Evolutionary conservation across 2,329 filamentous ascomycete genomes (phyloP).

Genomic region (Ophiobolus disseminans): DNA sequence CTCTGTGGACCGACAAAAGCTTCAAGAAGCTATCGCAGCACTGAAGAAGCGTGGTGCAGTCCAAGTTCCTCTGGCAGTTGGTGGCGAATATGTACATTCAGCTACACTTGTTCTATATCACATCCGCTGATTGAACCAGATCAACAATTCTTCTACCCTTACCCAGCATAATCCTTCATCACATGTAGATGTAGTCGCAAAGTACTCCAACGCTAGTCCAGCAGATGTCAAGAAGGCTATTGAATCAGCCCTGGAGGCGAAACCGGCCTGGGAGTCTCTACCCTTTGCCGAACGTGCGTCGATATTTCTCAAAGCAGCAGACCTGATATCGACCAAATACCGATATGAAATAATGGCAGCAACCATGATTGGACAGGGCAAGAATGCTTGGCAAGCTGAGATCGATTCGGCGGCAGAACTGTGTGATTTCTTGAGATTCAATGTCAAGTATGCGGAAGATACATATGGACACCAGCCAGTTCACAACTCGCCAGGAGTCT

Average conservation of each 20-base stretch:
- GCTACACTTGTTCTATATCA: slow-evolving; percentile 1
- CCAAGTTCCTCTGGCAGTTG: slow-evolving; percentile 82
- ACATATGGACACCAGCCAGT: slow-evolving; percentile 85
- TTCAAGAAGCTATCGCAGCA: slow-evolving; percentile 75
- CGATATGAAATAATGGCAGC: slow-evolving; percentile 95
- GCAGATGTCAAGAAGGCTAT: slow-evolving; percentile 82
- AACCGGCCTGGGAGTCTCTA: slow-evolving; percentile 82
- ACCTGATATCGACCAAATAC: slow-evolving; percentile 90
- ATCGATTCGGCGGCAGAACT: slow-evolving; percentile 94
- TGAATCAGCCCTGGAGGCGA: slow-evolving; percentile 82
- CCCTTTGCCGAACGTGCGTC: slow-evolving; percentile 91
- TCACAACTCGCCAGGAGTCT: slow-evolving; percentile 82
- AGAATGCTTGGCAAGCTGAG: slow-evolving; percentile 99
- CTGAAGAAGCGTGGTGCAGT: slow-evolving; percentile 74
- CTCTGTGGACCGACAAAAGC: slow-evolving; percentile 76
- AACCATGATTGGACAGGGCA: slow-evolving; percentile 95
- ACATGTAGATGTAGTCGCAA: slow-evolving; percentile 77
- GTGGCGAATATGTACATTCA: slow-evolving; percentile 74
- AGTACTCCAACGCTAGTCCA: slow-evolving; percentile 81
- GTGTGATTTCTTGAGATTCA: slow-evolving; percentile 91
- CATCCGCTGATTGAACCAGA: slow-evolving; percentile 50
- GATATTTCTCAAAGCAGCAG: slow-evolving; percentile 94
- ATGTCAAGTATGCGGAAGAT: slow-evolving; percentile 92
- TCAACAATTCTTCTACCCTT: slow-evolving; percentile 70
- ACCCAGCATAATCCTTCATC: slow-evolving; percentile 84